These are phyloP conservation scores for Raddia distichophylla DNA, from an alignment of 176 grass and related monocot species.

Conservation along the genomic window DNA sequence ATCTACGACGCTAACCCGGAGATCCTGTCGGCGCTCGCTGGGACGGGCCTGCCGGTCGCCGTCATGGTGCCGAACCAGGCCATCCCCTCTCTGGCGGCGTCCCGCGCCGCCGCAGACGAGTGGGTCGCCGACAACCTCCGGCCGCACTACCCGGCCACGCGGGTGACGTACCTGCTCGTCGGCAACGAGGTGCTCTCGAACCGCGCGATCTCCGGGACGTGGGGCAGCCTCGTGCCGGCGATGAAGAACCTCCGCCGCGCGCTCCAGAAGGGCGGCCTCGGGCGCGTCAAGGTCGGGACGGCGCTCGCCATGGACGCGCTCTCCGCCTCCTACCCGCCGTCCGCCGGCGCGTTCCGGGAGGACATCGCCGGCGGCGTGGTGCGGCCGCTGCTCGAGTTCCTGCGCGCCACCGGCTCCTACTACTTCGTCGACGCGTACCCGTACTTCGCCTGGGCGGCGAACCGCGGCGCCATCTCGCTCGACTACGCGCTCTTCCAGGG, in stretches of 20 bases:
- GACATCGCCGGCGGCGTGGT: slow-evolving; percentile 63
- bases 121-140: slow-evolving; percentile 64
- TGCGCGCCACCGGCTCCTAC: slow-evolving; percentile 47
- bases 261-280: slow-evolving; percentile 18
- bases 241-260: slow-evolving; percentile 64
- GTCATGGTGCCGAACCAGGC: slow-evolving; percentile 72
- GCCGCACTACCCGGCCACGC: slow-evolving; percentile 42
- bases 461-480: slow-evolving; percentile 37
- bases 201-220: slow-evolving; percentile 48
- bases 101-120: slow-evolving; percentile 40
- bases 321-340: slow-evolving; percentile 58
- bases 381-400: slow-evolving; percentile 57
- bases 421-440: slow-evolving; percentile 70
- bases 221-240: slow-evolving; percentile 57
- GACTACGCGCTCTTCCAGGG: slow-evolving; percentile 66
- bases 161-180: slow-evolving; percentile 65
- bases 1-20: slow-evolving; percentile 74
- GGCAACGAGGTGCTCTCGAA: slow-evolving; percentile 93
- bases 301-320: slow-evolving; percentile 72
- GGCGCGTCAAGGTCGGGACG: slow-evolving; percentile 58
- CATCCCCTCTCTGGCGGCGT: slow-evolving; percentile 56
- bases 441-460: slow-evolving; percentile 62
- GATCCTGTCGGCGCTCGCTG: slow-evolving; percentile 59
- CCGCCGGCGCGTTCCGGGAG: slow-evolving; percentile 60
- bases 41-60: slow-evolving; percentile 54